Evolutionary conservation across 352 stramenopile species (phyloP).

Genomic region (Pythium utonaiense): DNA sequence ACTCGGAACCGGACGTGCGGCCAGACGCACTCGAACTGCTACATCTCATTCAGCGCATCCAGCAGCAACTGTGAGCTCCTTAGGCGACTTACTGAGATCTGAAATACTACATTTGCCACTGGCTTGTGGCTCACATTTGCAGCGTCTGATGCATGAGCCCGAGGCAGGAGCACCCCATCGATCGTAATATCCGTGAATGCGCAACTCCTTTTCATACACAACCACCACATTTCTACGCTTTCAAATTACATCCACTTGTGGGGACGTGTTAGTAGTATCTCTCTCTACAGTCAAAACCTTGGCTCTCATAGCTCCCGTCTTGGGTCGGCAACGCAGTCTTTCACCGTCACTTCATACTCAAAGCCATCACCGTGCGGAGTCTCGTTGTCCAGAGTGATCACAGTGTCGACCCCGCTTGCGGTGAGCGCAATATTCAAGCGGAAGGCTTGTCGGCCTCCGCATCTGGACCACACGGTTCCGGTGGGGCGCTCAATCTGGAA

Average conservation of each 20-base stretch:
- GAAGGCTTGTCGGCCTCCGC: constrained; percentile 12
- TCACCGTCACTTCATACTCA: constrained; percentile 16
- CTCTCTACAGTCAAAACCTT: neutral
- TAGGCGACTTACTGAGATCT: neutral
- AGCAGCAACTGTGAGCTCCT: constrained; percentile 16
- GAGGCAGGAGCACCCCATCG: constrained; percentile 1
- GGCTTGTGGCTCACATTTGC: neutral
- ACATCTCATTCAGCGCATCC: constrained; percentile 41
- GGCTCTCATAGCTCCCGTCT: constrained; percentile 12
- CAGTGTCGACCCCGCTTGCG: constrained; percentile 13
- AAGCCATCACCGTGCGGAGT: constrained; percentile 9
- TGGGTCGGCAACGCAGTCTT: constrained; percentile 15
- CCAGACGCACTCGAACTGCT: constrained; percentile 68
- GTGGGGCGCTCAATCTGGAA: constrained; percentile 15
- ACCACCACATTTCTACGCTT: neutral
- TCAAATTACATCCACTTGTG: neutral
- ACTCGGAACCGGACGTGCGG: constrained; percentile 61
- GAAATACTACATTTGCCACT: neutral
- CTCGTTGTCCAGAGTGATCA: constrained; percentile 14
- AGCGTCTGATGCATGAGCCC: neutral
- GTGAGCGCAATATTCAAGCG: constrained; percentile 33
- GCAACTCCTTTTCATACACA: constrained; percentile 3
- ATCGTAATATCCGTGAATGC: constrained; percentile 7
- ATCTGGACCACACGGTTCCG: constrained; percentile 28
- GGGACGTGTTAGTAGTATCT: too few species aligned